Evolutionary conservation across 202 grass and related monocot species (phyloP).

Genomic region (Alloteropsis angusta): DNA sequence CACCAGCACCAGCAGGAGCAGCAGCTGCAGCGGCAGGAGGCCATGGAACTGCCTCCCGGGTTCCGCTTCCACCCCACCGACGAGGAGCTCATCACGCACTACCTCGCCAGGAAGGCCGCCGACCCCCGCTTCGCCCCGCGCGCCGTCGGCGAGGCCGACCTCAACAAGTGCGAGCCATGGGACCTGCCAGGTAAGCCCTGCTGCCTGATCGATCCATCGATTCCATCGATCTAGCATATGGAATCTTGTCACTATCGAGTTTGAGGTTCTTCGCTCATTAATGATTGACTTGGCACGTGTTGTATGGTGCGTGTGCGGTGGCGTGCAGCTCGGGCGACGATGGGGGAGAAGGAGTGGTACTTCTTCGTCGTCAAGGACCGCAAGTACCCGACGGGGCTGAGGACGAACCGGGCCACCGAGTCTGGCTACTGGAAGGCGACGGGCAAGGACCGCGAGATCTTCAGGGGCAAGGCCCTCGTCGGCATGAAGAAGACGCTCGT

Average conservation of each 20-base stretch:
- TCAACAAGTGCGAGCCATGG: slow-evolving; percentile 88
- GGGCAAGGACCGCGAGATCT: slow-evolving; percentile 63
- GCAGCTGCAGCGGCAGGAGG: background rate
- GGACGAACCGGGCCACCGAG: slow-evolving; percentile 66
- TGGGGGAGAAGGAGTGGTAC: slow-evolving; percentile 79
- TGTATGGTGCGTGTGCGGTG: too few relatives aligned
- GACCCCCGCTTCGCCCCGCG: slow-evolving; percentile 44
- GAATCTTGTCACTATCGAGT: background rate
- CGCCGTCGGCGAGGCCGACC: slow-evolving; percentile 67
- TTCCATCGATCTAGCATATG: too few relatives aligned
- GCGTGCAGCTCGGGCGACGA: slow-evolving; percentile 41
- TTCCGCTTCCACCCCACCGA: slow-evolving; percentile 84
- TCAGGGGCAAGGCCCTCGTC: slow-evolving; percentile 56
- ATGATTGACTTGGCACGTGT: background rate
- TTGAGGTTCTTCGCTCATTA: background rate
- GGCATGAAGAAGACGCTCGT: slow-evolving; percentile 97
- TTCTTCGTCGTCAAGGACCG: slow-evolving; percentile 73
- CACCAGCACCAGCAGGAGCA: background rate
- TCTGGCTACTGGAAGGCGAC: slow-evolving; percentile 86
- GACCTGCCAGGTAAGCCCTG: slow-evolving; percentile 57
- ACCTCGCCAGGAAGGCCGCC: slow-evolving; percentile 52
- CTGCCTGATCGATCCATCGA: too few relatives aligned
- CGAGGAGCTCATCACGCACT: slow-evolving; percentile 84
- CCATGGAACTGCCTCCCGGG: slow-evolving; percentile 72
- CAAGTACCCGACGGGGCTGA: slow-evolving; percentile 68